Evolutionary conservation across 495 filamentous ascomycete species (phyloP).

Genomic region (Neurospora sp.): DNA sequence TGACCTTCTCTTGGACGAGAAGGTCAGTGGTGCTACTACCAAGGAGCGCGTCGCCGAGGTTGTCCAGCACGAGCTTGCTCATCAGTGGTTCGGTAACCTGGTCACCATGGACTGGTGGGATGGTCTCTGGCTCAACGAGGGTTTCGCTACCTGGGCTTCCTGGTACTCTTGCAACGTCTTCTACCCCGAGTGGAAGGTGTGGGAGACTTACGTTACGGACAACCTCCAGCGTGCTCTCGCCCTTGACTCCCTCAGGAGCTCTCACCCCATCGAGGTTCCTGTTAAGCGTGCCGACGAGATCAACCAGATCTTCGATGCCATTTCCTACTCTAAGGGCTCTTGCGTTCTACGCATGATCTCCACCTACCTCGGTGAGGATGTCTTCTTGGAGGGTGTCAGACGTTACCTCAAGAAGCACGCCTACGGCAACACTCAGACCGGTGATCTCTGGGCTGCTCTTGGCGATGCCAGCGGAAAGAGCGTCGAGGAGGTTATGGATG

Average conservation of each 20-base stretch:
- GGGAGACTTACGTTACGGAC: conserved; percentile 88
- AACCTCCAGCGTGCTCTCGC: conserved; percentile 79
- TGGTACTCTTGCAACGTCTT: conserved; percentile 74
- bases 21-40: conserved; percentile 78
- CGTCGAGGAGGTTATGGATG: conserved; percentile 66
- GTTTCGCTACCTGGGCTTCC: conserved; percentile 84
- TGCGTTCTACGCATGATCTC: conserved; percentile 97
- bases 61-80: conserved; percentile 93
- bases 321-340: conserved; percentile 94
- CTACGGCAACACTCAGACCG: conserved; percentile 75
- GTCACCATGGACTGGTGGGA: conserved; percentile 99
- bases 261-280: conserved; percentile 94
- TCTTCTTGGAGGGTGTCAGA: conserved; percentile 87
- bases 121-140: conserved; percentile 95
- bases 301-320: conserved; percentile 97
- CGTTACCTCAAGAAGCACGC: conserved; percentile 92
- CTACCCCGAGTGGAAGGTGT: conserved; percentile 99
- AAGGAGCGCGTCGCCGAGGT: conserved; percentile 91
- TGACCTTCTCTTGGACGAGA: conserved; percentile 85
- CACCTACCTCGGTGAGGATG: conserved; percentile 84
- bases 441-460: conserved; percentile 84
- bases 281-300: conserved; percentile 93
- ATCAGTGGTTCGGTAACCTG: conserved; percentile 98
- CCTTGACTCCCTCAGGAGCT: conserved; percentile 85
- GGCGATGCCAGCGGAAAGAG: conserved; percentile 86